Evolutionary conservation across 2,329 filamentous ascomycete species (phyloP), one percentile per base, ranked within the genome.

Genomic region (Lithohypha guttulata): DNA sequence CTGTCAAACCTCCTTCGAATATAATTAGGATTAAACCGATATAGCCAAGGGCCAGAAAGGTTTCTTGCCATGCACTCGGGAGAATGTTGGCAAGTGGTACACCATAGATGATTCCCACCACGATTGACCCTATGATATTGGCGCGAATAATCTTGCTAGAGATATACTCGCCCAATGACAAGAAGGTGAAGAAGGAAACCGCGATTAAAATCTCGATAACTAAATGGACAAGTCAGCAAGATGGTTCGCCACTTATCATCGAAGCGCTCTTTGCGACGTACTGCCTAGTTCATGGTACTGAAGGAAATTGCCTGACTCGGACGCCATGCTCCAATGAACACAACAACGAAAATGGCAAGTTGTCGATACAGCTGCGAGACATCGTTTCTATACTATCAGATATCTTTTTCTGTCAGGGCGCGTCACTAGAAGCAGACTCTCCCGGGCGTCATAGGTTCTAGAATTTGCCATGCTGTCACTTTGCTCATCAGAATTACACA

Each of bases 71-170:
- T 3, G 67, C 61, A 0, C 41, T n/a, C 0, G 64, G 61, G 0
- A 86, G 66, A 70, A 71, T 77, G 54, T 72, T 65, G 2, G 64
- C 70, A 1, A 77, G 77, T 0, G 81, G 79, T 0, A 68, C 69
- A 7, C 81, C 80, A 71, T 73, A 86, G 9, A 75, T 69, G 5
- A 83, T 69, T 9, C 81, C 81, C 14, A 84, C 56, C 5, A 83
- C 61, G 11, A 86, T 68, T 50, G 85, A 79, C 1, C 79, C 81
- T 6, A 84, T 60, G 0, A 85, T 66, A 0, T 80, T 81, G 50
- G 79, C 84, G 54, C 77, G 81, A 0, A 83, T 52, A 0, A 73
- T 49, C 6, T 59, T 65, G 49, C 84, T 71, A 1, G 84, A 64
- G 0, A 65, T 50, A 39, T 63, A 63, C 7, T 77, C 76, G 45